Evolutionary conservation across 2,329 filamentous ascomycete genomes (phyloP).

Genomic region (Beauveria varroae): DNA sequence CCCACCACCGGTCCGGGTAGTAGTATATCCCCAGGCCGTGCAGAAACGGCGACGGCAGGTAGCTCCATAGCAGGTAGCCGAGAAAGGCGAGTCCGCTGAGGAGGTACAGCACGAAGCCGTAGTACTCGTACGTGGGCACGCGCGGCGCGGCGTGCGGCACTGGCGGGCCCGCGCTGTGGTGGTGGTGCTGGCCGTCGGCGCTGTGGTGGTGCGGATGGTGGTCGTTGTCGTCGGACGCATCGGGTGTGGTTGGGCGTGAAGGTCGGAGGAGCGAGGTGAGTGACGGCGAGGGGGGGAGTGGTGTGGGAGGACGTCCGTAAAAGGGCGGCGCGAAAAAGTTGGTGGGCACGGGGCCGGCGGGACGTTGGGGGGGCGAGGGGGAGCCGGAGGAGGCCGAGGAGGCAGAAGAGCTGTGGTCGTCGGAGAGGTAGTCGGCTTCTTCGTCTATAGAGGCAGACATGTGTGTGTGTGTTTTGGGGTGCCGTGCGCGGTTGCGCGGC

Average conservation of each 20-base stretch:
- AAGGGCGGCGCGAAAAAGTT: constrained; percentile 73
- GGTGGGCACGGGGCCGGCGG: constrained; percentile 34
- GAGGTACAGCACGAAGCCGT: constrained; percentile 94
- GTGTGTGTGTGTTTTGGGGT: background rate
- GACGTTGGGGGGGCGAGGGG: constrained; percentile 28
- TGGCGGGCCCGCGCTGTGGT: constrained; percentile 43
- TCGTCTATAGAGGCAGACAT: constrained; percentile 31
- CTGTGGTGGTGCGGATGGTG: constrained; percentile 41
- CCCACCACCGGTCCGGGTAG: constrained; percentile 98
- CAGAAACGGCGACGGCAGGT: constrained; percentile 83
- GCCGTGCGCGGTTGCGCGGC: background rate
- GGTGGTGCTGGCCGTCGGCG: background rate
- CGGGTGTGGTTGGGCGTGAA: constrained; percentile 87
- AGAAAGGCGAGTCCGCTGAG: constrained; percentile 77
- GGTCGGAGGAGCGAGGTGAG: constrained; percentile 85
- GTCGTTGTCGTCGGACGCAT: constrained; percentile 81
- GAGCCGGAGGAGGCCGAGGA: constrained; percentile 19
- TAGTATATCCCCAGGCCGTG: constrained; percentile 92
- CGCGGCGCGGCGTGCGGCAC: constrained; percentile 82
- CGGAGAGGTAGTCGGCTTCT: constrained; percentile 29
- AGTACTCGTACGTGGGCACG: constrained; percentile 99
- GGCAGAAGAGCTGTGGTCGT: constrained; percentile 17
- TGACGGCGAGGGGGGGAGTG: constrained; percentile 84
- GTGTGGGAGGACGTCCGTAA: constrained; percentile 94
- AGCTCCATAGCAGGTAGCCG: constrained; percentile 71